These are phyloP conservation scores for Vitis rotundifolia DNA, from an alignment of 164 flowering plant species.

Conservation along the genomic window DNA sequence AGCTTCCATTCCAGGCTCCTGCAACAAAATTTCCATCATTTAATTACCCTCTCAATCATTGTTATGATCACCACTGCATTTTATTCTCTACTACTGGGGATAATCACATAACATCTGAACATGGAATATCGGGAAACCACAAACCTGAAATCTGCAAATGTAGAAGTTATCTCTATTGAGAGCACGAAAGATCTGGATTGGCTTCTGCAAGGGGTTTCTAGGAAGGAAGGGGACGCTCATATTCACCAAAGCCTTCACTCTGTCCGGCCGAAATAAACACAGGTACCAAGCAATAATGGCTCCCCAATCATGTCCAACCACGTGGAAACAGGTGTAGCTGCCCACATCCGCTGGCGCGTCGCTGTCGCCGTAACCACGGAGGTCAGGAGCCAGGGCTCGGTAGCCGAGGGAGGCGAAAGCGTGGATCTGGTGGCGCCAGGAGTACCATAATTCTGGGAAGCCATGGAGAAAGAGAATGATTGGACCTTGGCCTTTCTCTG, in stretches of 20 bases:
- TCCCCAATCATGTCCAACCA: constrained; percentile 87
- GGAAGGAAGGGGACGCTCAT: constrained; percentile 56
- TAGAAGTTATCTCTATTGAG: constrained; percentile 70
- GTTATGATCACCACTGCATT: too few relatives aligned
- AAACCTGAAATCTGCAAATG: constrained; percentile 73
- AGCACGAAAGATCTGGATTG: constrained; percentile 31
- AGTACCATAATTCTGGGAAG: constrained; percentile 65
- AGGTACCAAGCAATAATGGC: constrained; percentile 68
- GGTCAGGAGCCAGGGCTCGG: constrained; percentile 55
- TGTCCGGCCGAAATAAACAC: constrained; percentile 71
- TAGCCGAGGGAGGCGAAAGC: constrained; percentile 45
- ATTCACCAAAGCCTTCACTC: constrained; percentile 70
- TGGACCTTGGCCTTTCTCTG: constrained; percentile 57
- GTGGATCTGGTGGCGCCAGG: constrained; percentile 66
- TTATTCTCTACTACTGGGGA: background rate
- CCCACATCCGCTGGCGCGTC: constrained; percentile 39
- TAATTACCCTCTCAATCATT: background rate
- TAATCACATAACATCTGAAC: too few relatives aligned
- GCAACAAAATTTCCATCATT: background rate
- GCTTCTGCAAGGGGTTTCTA: constrained; percentile 44
- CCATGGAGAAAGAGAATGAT: constrained; percentile 57
- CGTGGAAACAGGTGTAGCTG: constrained; percentile 49
- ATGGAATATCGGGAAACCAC: too few relatives aligned
- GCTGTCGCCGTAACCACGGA: constrained; percentile 63
- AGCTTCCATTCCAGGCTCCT: constrained; percentile 48